Evolutionary conservation across 306 rosid species (phyloP), one percentile per base, ranked within the genome.

Genomic region (Medicago arabica): DNA sequence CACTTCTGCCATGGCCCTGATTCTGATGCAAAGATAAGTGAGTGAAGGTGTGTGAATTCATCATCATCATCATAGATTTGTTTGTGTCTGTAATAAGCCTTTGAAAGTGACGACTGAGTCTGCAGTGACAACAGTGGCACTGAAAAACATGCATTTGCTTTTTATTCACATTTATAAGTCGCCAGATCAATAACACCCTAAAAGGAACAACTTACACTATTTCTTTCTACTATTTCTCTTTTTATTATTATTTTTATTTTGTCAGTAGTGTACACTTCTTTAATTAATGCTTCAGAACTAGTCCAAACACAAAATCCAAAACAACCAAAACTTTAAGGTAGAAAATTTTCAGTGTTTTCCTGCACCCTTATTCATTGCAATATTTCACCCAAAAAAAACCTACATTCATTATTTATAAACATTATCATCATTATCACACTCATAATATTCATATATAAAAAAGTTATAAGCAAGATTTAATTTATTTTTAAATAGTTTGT

Each of bases 101-200:
- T 82, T 84, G 97, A 89, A 25, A 58, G 64, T 58, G 64, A 58
- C 64, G 64, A 58, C 64, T 58, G 64, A 58, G 64, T 58, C 64
- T 58, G 64, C 57, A 50, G 57, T 58, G 39, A 58, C 84, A 79
- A 78, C 86, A 49, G 72, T 86, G 98, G 96, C 96, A 89, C 98
- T 91, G 98, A 93, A 93, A 90, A 91, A 79, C 92, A 91, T 90
- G 98, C 83, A 55, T 14, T 19, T 58, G 11, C 79, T 82, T 83
- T 86, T 77, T 38, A 78, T 79, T 86, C 75, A 75, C 86, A 90
- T 86, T 90, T 84, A 88, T 85, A 75, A 72, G 62, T 72, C 62
- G 74, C 81, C 88, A 78, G 82, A 43, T 46, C 51, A 46, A 46
- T 43, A 43, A 10, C 23, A 67, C 50, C 58, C 71, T 60, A 68